A percentile compares a stretch with the other conserved stretches of the same genome.
Conservation (phyloP, 73 alveolate species). For the Paramecium biaurelia region DNA sequence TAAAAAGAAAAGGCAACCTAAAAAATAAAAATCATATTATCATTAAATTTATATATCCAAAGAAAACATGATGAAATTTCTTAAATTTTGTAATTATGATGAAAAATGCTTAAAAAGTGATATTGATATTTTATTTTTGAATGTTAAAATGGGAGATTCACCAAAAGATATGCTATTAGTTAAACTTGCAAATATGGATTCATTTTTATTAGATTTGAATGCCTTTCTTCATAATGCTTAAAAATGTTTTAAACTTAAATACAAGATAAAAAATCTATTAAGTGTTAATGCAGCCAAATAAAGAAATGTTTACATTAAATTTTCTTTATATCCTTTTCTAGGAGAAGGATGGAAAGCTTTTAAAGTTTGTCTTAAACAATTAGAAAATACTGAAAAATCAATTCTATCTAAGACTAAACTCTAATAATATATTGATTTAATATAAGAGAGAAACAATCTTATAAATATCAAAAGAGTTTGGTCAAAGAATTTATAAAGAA, state of each 20-base stretch:
- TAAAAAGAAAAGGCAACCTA: neutral
- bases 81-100: neutral
- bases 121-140: neutral
- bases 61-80: neutral
- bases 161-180: neutral
- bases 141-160: neutral
- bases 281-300: constrained; percentile 21
- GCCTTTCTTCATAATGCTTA: constrained; percentile 39
- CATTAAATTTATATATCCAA: neutral
- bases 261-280: constrained; percentile 2
- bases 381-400: neutral
- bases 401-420: neutral
- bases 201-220: neutral
- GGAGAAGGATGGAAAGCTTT: constrained; percentile 40
- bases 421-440: neutral
- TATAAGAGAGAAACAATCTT: neutral
- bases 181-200: neutral
- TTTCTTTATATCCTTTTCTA: neutral
- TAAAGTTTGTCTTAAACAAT: neutral
- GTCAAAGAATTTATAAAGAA: constrained; percentile 33
- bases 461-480: neutral
- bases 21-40: neutral
- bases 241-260: constrained; percentile 1
- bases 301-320: constrained; percentile 29
- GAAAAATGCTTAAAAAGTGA: neutral